phyloP scores from a whole-genome alignment of 768 basidiomycete genomes.

The Cytidiella melzeri region DNA sequence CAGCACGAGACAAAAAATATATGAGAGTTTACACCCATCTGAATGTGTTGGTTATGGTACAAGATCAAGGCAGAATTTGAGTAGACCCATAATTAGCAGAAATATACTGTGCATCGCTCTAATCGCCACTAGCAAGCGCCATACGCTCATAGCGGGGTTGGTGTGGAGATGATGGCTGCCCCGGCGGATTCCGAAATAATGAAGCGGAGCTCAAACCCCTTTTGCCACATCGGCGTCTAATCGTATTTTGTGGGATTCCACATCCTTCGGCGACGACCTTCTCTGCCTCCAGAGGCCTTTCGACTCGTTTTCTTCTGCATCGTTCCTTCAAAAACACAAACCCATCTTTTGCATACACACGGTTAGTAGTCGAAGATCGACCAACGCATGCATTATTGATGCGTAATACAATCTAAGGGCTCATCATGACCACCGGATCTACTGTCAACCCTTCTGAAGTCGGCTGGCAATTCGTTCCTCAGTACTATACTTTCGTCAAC shows the following conservation, averaged over 20 bases:
- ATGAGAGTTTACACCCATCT: conserved; percentile 16
- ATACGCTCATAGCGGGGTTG: not conserved
- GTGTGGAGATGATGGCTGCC: conserved; percentile 1
- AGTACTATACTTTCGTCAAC: conserved; percentile 99
- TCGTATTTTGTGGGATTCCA: conserved; percentile 18
- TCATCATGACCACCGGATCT: conserved; percentile 23
- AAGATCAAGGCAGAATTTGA: not conserved
- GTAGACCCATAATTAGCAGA: not conserved
- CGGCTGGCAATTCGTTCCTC: conserved; percentile 98
- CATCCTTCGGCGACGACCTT: conserved; percentile 15
- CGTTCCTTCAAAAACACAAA: not conserved
- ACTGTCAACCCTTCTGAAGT: conserved; percentile 88
- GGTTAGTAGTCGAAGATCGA: conserved; percentile 8
- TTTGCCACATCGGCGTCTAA: conserved; percentile 1
- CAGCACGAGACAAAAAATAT: conserved; percentile 37
- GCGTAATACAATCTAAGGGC: not conserved
- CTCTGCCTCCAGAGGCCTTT: conserved; percentile 22
- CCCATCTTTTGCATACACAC: conserved; percentile 18
- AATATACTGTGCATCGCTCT: not conserved
- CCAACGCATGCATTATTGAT: conserved; percentile 1
- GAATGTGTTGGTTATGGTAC: not conserved
- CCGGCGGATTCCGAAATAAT: conserved; percentile 4
- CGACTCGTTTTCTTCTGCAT: conserved; percentile 13
- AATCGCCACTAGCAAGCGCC: not conserved
- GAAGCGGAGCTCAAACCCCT: not conserved